phyloP scores from a whole-genome alignment of 2,329 filamentous ascomycete genomes.

The Nannizzia gypsea region DNA sequence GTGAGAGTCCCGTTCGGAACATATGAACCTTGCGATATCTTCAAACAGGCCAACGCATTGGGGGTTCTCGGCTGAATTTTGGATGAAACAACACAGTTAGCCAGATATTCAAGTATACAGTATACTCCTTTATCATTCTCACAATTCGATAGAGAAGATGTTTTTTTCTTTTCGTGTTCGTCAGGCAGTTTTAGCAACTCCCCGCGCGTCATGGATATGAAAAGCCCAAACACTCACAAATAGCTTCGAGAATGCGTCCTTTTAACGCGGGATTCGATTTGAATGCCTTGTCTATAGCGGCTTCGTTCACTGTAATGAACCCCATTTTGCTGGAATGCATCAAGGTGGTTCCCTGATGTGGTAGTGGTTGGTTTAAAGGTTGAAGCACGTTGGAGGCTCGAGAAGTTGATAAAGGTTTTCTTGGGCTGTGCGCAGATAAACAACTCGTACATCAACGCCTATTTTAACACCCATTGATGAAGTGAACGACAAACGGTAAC shows the following conservation, averaged over 20 bases:
- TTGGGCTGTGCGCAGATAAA: not conserved
- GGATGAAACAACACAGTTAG: not conserved
- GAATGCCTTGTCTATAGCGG: conserved; percentile 31
- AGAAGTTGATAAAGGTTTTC: conserved; percentile 2
- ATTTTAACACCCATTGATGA: not conserved
- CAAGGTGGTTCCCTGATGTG: not conserved
- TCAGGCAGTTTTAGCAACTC: conserved; percentile 5
- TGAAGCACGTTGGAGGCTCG: not conserved
- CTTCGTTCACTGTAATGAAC: conserved; percentile 24
- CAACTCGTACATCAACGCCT: not conserved
- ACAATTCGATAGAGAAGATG: not conserved
- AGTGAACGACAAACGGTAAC: not conserved
- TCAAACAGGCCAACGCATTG: conserved; percentile 35
- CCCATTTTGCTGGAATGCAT: conserved; percentile 22
- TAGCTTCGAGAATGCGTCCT: conserved; percentile 34
- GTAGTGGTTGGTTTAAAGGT: not conserved
- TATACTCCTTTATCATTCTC: not conserved
- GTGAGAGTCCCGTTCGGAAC: conserved; percentile 23
- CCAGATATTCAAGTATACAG: not conserved
- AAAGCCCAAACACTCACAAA: conserved; percentile 23
- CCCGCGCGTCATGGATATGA: conserved; percentile 10
- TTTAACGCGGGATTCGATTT: conserved; percentile 28
- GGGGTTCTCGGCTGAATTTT: conserved; percentile 24
- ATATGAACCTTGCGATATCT: conserved; percentile 39
- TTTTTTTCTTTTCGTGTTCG: not conserved